A percentile compares a stretch with the other conserved stretches of the same genome.
These are phyloP conservation scores for Teunomyces barrocoloradensis DNA, from an alignment of 805 yeast species.

Conservation along the genomic window DNA sequence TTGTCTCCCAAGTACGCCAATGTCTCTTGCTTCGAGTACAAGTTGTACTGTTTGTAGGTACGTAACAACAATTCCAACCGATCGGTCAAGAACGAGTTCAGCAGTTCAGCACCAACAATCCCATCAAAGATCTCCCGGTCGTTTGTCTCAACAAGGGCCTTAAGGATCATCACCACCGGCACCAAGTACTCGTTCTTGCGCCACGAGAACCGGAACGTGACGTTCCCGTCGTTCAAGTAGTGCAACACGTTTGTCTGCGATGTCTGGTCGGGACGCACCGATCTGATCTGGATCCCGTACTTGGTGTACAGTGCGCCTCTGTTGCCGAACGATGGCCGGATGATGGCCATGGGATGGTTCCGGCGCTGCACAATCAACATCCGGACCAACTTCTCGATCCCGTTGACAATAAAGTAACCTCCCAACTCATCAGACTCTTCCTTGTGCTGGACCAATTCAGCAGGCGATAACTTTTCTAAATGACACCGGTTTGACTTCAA, in stretches of 20 bases:
- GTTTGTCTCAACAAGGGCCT: slow-evolving; percentile 85
- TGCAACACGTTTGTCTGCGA: slow-evolving; percentile 98
- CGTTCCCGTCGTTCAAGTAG: slow-evolving; percentile 92
- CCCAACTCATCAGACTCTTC: slow-evolving; percentile 97
- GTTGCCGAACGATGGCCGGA: slow-evolving; percentile 90
- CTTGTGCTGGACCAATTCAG: slow-evolving; percentile 68
- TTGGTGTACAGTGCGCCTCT: slow-evolving; percentile 89
- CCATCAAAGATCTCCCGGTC: slow-evolving; percentile 97
- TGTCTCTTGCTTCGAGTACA: slow-evolving; percentile 83
- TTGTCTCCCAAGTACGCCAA: slow-evolving; percentile 93
- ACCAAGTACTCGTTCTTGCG: slow-evolving; percentile 91
- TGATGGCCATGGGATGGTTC: slow-evolving; percentile 96
- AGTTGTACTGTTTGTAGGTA: slow-evolving; percentile 76
- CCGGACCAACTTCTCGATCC: slow-evolving; percentile 93
- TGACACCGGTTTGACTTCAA: slow-evolving; percentile 89
- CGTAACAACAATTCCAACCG: slow-evolving; percentile 92
- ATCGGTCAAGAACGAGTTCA: slow-evolving; percentile 93
- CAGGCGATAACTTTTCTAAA: slow-evolving; percentile 77
- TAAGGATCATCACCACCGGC: slow-evolving; percentile 89
- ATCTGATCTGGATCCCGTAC: slow-evolving; percentile 91
- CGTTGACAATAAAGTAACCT: slow-evolving; percentile 93
- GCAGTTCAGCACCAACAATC: slow-evolving; percentile 82
- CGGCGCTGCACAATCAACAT: slow-evolving; percentile 98
- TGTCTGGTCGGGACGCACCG: slow-evolving; percentile 94
- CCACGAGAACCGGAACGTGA: slow-evolving; percentile 96